Evolutionary conservation across 305 asterid species (phyloP), one percentile per base, ranked within the genome.

Genomic region (Plantago lanceolata): DNA sequence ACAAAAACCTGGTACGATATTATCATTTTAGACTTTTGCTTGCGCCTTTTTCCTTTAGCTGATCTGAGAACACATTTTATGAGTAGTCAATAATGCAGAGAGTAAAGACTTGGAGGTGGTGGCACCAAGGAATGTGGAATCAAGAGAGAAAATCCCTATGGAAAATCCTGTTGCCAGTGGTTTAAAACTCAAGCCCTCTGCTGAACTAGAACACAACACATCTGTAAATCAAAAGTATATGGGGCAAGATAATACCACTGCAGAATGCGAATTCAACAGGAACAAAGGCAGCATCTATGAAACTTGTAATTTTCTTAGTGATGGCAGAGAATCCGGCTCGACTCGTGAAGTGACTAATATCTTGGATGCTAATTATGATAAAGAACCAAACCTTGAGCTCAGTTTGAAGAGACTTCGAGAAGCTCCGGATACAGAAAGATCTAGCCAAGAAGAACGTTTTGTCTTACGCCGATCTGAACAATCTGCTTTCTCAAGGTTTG

Each of bases 401-500:
- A 82, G 82, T 81, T 79, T 82, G 74, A 84, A 87, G 78, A 72
- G 83, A 71, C 81, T 64, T 40, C 80, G 91, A 81, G 89, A 75
- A 73, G 71, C 57, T 53, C 79, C 66, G 63, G 90, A 83, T 72
- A 45, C 77, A 0, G 80, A 71, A 26, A 64, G 74, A 67, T 62
- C 78, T 62, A 64, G 69, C 68, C 85, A 75, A 71, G 91, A 81
- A 69, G 90, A 82, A 67, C 79, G 70, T 52, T 73, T 63, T 78
- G 79, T 76, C 74, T 76, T 90, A 76, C 78, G 83, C 58, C 89
- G 77, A 64, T 85, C 86, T 58, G 88, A 78, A 71, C 95, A 81
- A 70, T 85, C 96, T 52, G 96, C 95, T 64, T 85, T 88, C 80
- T 84, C 97, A 68, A 84, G 97, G 97, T 90, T 68, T 71, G 70